Conservation (phyloP, 2,329 filamentous ascomycete genomes). For the Alternaria sp. region DNA sequence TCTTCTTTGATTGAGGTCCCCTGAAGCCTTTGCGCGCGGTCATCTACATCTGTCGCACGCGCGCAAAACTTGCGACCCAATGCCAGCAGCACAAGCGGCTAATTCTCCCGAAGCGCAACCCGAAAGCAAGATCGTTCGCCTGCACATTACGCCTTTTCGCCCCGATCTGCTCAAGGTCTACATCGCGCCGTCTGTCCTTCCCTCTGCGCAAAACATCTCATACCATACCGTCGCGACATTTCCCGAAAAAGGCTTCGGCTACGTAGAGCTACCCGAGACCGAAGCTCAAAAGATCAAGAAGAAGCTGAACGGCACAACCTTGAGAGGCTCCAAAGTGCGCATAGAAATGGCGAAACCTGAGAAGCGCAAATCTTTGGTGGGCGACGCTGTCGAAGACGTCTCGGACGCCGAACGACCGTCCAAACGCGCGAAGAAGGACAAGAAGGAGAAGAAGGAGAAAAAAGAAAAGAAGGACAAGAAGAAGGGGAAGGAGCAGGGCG, state of each 20-base stretch:
- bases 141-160: constrained; percentile 90
- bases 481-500: constrained; percentile 59
- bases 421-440: constrained; percentile 55
- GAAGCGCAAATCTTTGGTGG: constrained; percentile 57
- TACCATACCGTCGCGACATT: constrained; percentile 87
- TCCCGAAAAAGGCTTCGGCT: constrained; percentile 90
- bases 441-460: constrained; percentile 57
- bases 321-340: constrained; percentile 85
- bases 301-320: constrained; percentile 84
- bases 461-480: constrained; percentile 51
- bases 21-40: constrained; percentile 7
- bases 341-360: constrained; percentile 81
- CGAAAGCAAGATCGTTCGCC: constrained; percentile 56
- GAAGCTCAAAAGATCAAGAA: constrained; percentile 92
- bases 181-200: constrained; percentile 71
- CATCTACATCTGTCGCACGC: constrained; percentile 21
- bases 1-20: not conserved
- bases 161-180: constrained; percentile 75
- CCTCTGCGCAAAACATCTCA: constrained; percentile 80
- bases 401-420: constrained; percentile 60
- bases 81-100: constrained; percentile 45
- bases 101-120: constrained; percentile 25
- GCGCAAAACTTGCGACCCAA: constrained; percentile 34
- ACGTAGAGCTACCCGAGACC: constrained; percentile 78
- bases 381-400: constrained; percentile 46